Base-by-base conservation (phyloP, 2,329 filamentous ascomycete genomes). In the Teratosphaeria epicoccoides region DNA sequence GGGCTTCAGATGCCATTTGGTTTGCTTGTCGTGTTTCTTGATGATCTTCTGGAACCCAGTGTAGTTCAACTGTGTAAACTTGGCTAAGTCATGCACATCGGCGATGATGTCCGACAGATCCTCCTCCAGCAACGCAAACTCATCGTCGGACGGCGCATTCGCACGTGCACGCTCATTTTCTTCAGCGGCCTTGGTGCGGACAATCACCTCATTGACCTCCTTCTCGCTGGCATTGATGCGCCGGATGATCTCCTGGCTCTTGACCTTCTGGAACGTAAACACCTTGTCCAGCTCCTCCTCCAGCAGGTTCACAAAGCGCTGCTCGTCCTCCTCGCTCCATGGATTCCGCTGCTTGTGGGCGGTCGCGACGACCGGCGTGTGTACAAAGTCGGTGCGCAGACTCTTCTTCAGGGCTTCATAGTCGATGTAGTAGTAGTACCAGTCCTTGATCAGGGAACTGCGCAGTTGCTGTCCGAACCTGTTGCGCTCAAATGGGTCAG, bases 1-100 rank as follows among this genome's bases (percentile, higher is more conserved):
- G 26, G 93, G 93, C 63, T 87, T 90, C 28, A 98, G 81, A 65
- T 93, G 83, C 89, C 91, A 95, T 55, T 83, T 79, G 0, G 93
- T 98, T 76, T 87, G 78, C 88, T 98, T 98, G 54, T 63, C 93
- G 70, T 98, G 93, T 77, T 98, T 98, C 78, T 98, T 98, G 71
- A 98, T 95, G 58, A 98, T 98, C 77, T 98, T 98, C 76, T 96
- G 94, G 69, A 98, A 98, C 4, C 93, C 93, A 0, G 91, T 97
- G 68, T 98, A 98, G 73, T 98, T 98, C 66, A 98, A 75, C 73
- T 96, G 91, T 6, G 95, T 94, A 68, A 95, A 98, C 73, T 97
- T 97, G 69, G 93, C 90, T 54, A 98, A 78, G 65, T 98, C 93
- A 71, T 98, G 91, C 22, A 98, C 93, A 66, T 98, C 91, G 61